Percentiles rank a stretch among this genome's conserved stretches.
phyloP scores from a whole-genome alignment of 257 asterid genomes.

The Ligustrum vulgare region DNA sequence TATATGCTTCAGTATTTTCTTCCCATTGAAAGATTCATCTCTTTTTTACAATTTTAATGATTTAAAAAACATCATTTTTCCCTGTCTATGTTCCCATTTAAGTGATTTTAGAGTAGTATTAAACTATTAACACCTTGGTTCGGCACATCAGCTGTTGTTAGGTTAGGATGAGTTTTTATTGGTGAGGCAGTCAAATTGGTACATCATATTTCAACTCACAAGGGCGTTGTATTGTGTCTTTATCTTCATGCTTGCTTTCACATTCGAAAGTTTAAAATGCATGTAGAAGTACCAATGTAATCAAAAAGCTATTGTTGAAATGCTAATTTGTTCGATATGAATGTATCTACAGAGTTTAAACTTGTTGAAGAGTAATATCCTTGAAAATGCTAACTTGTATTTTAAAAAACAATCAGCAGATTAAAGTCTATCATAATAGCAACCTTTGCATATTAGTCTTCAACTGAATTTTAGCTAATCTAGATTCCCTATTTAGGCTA shows the following conservation, averaged over 20 bases:
- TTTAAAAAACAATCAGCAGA: neutral
- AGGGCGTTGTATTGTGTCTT: neutral
- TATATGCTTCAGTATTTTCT: neutral
- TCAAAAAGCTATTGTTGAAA: too few relatives aligned
- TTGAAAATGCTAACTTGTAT: conserved; percentile 1
- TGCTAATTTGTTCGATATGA: too few relatives aligned
- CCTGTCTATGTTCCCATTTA: neutral
- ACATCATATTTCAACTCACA: too few relatives aligned
- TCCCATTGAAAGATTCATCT: neutral
- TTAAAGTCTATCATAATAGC: conserved; percentile 4
- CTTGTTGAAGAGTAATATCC: neutral
- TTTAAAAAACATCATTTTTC: neutral
- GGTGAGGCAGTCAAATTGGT: too few relatives aligned
- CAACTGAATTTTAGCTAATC: conserved; percentile 34
- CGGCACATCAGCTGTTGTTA: neutral
- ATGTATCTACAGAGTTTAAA: too few relatives aligned
- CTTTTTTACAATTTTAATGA: neutral
- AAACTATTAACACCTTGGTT: neutral
- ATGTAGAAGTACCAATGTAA: too few relatives aligned
- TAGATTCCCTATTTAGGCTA: too few relatives aligned
- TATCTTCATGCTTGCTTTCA: neutral
- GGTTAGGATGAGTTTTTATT: too few relatives aligned
- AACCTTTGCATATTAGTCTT: conserved; percentile 77
- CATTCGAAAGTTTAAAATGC: neutral
- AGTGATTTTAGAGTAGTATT: neutral